Percentiles rank a stretch among this genome's conserved stretches.
phyloP scores from a whole-genome alignment of 208 protist species.

The Trichomonas gallinae region DNA sequence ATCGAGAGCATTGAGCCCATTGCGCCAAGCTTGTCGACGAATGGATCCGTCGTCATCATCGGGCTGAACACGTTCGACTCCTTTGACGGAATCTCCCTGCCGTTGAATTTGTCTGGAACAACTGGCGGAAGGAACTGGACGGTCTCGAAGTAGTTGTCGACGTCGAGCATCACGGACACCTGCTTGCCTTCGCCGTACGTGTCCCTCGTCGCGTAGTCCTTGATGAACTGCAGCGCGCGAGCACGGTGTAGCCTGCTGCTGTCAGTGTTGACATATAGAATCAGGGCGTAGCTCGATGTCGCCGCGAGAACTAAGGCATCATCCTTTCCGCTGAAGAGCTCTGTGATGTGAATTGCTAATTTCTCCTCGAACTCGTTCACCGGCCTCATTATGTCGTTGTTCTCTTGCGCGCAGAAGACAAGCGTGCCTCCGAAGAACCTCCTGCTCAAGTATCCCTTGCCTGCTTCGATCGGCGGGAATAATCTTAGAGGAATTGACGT shows the following conservation, averaged over 20 bases:
- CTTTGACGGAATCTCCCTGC: background rate
- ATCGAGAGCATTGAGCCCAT: background rate
- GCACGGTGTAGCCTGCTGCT: background rate
- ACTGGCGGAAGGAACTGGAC: background rate
- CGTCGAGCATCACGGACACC: background rate
- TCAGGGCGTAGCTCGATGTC: background rate
- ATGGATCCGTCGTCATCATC: background rate
- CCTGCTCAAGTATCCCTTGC: background rate
- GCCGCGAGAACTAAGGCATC: background rate
- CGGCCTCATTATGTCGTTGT: background rate
- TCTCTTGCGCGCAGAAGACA: background rate
- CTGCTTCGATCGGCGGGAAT: background rate
- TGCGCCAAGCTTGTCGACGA: background rate
- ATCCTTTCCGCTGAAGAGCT: background rate
- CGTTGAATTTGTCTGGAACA: background rate
- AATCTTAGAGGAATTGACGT: background rate
- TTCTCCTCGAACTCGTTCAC: background rate
- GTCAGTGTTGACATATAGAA: background rate
- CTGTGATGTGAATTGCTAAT: background rate
- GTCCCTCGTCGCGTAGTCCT: background rate
- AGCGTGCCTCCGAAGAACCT: background rate
- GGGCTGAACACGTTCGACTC: background rate
- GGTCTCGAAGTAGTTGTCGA: background rate
- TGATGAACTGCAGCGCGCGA: background rate
- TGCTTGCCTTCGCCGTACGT: background rate